These are phyloP conservation scores for Wickerhamomyces pijperi DNA, from an alignment of 805 yeast species.

Conservation along the genomic window DNA sequence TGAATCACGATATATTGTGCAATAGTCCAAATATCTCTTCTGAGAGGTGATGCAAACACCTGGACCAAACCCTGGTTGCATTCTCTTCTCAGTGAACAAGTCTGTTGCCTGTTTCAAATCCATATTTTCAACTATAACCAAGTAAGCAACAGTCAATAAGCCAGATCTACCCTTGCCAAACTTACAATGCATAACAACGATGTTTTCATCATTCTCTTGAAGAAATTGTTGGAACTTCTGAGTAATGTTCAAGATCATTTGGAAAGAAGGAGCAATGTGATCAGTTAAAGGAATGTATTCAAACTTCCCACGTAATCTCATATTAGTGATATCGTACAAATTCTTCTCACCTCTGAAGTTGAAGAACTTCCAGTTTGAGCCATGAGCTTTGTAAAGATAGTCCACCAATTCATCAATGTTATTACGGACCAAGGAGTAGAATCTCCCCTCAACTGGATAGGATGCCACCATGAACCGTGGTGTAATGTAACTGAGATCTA, in stretches of 20 bases:
- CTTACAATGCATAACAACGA: conserved; percentile 74
- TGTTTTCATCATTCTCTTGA: conserved; percentile 22
- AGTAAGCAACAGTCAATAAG: conserved; percentile 54
- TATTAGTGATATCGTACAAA: conserved; percentile 21
- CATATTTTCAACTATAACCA: conserved; percentile 38
- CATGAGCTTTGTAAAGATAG: conserved; percentile 36
- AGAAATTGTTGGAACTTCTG: conserved; percentile 35
- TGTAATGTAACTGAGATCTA: conserved; percentile 62
- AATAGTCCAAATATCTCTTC: conserved; percentile 52
- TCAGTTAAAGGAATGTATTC: conserved; percentile 51
- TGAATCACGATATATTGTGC: not conserved
- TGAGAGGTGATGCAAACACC: conserved; percentile 74
- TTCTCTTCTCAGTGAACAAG: conserved; percentile 44
- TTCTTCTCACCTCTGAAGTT: conserved; percentile 54
- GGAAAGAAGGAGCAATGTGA: conserved; percentile 65
- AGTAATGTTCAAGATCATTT: conserved; percentile 32
- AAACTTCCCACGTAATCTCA: conserved; percentile 2
- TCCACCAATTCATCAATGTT: conserved; percentile 37
- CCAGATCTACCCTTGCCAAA: conserved; percentile 94
- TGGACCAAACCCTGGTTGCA: conserved; percentile 39
- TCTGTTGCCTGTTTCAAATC: conserved; percentile 35
- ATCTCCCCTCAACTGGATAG: conserved; percentile 46
- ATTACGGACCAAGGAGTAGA: conserved; percentile 39
- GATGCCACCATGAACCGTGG: conserved; percentile 62
- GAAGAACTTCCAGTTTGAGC: conserved; percentile 58